Evolutionary conservation across 345 rosid species (phyloP), one percentile per base, ranked within the genome.

Genomic region (Cochlearia excelsa): DNA sequence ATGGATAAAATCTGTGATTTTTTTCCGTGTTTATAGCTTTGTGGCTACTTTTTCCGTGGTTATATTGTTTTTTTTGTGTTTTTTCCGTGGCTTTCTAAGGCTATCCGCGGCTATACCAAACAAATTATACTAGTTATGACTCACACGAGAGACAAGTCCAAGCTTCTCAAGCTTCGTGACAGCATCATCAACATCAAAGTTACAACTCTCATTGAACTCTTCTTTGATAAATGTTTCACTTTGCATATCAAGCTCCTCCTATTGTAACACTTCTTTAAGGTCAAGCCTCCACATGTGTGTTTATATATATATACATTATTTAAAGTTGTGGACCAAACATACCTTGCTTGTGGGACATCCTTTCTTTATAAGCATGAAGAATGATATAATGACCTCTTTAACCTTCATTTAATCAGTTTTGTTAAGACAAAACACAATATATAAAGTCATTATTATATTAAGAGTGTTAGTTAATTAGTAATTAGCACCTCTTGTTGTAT

Each of bases 101-200:
- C 23, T 16, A 16, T 16, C 23, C 23, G 23, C 23, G 23, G 23
- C 23, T 16, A 16, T 16, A 16, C 23, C 23, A 16, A 16, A 16
- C 23, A 16, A 16, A 16, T 16, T 16, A 16, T 16, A 16, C 23
- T 16, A 16, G 23, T 16, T 16, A 16, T 16, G 23, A 46, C 70
- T 75, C 73, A 83, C 90, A 79, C 48, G 79, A 54, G 71, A 54
- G 53, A 86, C 77, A 55, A 87, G 68, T 50, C 88, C 86, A 42
- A 84, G 65, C 78, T 84, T 84, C 77, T 80, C 82, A 44, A 84
- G 74, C 78, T 84, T 86, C 26, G 57, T 69, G 46, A 85, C 56
- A 26, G 96, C 91, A 74, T 84, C 94, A 69, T 88, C 91, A 30
- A 82, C 88, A 41, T 86, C 94, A 31, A 86, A 88, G 65, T 88